These are phyloP conservation scores for Hirsutella rhossiliensis DNA, from an alignment of 2,329 filamentous ascomycete genomes.

Conservation along the genomic window DNA sequence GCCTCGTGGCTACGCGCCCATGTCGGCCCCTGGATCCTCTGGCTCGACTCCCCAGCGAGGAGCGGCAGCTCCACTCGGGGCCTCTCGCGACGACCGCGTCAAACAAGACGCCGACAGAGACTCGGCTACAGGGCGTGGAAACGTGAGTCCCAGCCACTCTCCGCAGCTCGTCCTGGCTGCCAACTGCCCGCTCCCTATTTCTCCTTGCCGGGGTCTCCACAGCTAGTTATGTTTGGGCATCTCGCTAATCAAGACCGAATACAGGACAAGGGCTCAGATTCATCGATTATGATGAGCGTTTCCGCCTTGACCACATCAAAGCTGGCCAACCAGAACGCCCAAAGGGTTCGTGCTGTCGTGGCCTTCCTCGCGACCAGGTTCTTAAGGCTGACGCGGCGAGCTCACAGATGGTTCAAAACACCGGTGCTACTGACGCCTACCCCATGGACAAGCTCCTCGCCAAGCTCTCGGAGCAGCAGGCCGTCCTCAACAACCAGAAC, in stretches of 20 bases:
- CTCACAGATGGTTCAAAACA: constrained; percentile 30
- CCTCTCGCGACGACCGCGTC: constrained; percentile 10
- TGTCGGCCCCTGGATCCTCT: constrained; percentile 17
- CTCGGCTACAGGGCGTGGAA: constrained; percentile 4
- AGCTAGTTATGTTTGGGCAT: background rate
- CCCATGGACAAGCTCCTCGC: constrained; percentile 63
- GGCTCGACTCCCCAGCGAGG: constrained; percentile 15
- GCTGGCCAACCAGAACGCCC: constrained; percentile 39
- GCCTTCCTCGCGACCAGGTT: background rate
- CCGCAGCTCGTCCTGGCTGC: background rate
- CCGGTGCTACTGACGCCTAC: constrained; percentile 26
- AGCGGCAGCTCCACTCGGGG: constrained; percentile 5
- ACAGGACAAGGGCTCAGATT: constrained; percentile 10
- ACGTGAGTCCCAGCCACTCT: constrained; percentile 7
- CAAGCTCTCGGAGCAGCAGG: constrained; percentile 61
- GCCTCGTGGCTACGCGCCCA: constrained; percentile 6
- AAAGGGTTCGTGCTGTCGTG: constrained; percentile 31
- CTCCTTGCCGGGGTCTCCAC: background rate
- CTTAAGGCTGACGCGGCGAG: constrained; percentile 4
- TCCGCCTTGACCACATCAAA: constrained; percentile 39
- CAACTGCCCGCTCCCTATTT: background rate
- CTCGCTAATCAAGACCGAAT: background rate
- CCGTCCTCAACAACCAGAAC: constrained; percentile 45
- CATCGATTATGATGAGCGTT: constrained; percentile 28
- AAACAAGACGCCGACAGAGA: constrained; percentile 6